Evolutionary conservation across 2,329 filamentous ascomycete species (phyloP).

Genomic region (Penicillium sp.): DNA sequence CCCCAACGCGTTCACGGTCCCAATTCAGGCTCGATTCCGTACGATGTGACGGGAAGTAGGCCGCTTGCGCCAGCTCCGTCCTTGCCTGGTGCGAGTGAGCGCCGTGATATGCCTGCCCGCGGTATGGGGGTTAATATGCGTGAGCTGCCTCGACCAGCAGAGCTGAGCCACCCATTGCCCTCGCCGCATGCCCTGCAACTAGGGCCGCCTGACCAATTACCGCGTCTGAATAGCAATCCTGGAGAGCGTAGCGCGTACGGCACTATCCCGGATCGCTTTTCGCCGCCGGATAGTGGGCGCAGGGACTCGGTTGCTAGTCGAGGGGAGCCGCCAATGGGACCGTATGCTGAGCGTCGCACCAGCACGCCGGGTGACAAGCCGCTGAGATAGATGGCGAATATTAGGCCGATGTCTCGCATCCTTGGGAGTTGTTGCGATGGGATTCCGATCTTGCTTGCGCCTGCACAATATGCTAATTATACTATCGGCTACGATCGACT

Average conservation of each 20-base stretch:
- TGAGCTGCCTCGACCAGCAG: conserved; percentile 32
- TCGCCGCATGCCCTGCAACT: conserved; percentile 34
- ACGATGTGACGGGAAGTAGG: conserved; percentile 21
- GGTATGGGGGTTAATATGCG: conserved; percentile 26
- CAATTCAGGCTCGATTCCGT: conserved; percentile 16
- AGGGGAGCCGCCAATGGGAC: conserved; percentile 25
- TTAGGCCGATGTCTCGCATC: neutral
- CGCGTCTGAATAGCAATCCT: conserved; percentile 25
- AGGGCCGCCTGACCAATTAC: conserved; percentile 30
- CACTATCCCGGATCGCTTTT: conserved; percentile 27
- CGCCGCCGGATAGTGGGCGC: conserved; percentile 29
- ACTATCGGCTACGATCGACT: no score
- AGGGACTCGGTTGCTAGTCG: conserved; percentile 28
- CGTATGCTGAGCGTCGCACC: conserved; percentile 23
- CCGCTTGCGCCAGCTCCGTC: conserved; percentile 18
- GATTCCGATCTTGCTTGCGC: no score
- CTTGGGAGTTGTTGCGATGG: neutral
- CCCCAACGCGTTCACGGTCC: conserved; percentile 9
- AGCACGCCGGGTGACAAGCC: conserved; percentile 23
- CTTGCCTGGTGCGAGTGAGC: conserved; percentile 17
- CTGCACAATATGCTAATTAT: no score
- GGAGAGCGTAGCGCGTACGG: conserved; percentile 28
- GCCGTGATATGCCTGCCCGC: conserved; percentile 26
- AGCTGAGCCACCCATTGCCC: conserved; percentile 33
- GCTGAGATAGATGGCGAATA: neutral